These are phyloP conservation scores for Fragilariopsis cylindrus DNA, from an alignment of 108 stramenopile species.

Conservation along the genomic window DNA sequence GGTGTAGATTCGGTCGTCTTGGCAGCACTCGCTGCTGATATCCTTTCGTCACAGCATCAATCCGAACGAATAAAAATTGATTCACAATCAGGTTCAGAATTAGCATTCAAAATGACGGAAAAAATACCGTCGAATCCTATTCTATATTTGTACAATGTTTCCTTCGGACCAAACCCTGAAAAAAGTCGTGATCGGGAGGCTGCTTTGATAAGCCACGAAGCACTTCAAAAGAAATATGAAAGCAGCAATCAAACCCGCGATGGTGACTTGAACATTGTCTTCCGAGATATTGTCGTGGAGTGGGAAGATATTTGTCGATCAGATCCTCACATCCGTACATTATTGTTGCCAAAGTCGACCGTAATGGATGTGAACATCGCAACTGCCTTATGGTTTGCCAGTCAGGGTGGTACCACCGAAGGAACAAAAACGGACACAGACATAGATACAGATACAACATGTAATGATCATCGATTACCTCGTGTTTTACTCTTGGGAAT, in stretches of 20 bases:
- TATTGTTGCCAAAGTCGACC: conserved; percentile 74
- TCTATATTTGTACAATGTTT: conserved; percentile 92
- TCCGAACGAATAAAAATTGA: background rate
- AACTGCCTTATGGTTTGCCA: conserved; percentile 94
- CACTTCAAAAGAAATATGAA: conserved; percentile 66
- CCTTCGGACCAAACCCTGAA: conserved; percentile 51
- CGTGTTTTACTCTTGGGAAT: conserved; percentile 83
- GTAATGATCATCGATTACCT: conserved; percentile 16
- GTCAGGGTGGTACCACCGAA: conserved; percentile 46
- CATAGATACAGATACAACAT: conserved; percentile 18
- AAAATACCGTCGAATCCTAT: background rate
- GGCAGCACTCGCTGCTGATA: conserved; percentile 82
- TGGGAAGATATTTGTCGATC: conserved; percentile 69
- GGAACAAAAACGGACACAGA: background rate
- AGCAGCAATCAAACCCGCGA: background rate
- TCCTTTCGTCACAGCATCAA: conserved; percentile 7
- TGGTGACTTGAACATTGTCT: conserved; percentile 29
- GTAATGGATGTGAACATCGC: conserved; percentile 97
- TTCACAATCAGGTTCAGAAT: background rate
- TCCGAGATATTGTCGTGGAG: conserved; percentile 74
- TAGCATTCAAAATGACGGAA: background rate
- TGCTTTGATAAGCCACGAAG: conserved; percentile 69
- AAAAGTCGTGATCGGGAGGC: conserved; percentile 90
- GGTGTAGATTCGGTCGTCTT: conserved; percentile 94
- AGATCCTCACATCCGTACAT: conserved; percentile 58